phyloP scores from a whole-genome alignment of 352 stramenopile species.

The Aphanomyces cochlioides region DNA sequence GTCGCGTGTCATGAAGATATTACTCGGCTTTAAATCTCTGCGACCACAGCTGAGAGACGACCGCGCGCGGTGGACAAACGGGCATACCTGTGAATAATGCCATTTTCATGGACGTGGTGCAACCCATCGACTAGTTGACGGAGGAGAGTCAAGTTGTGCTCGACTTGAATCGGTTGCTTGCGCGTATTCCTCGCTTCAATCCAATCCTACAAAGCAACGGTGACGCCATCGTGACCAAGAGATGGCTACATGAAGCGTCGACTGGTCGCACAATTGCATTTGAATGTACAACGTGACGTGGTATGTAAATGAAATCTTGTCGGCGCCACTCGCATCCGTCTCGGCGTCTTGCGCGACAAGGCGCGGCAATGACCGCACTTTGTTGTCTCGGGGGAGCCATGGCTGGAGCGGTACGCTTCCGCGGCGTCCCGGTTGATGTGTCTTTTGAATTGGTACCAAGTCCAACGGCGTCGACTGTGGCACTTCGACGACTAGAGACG shows the following conservation, averaged over 20 bases:
- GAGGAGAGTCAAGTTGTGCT: conserved; percentile 15
- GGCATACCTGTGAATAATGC: conserved; percentile 30
- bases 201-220: conserved; percentile 32
- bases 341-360: neutral
- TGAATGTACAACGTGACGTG: conserved; percentile 33
- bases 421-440: no score
- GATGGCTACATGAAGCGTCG: conserved; percentile 22
- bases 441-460: no score
- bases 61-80: neutral
- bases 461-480: no score
- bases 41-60: neutral
- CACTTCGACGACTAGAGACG: neutral
- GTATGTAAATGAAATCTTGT: conserved; percentile 20
- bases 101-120: conserved; percentile 29
- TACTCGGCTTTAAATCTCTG: conserved; percentile 31
- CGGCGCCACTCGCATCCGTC: neutral
- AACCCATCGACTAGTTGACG: conserved; percentile 31
- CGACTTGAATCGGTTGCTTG: conserved; percentile 3
- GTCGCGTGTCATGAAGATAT: conserved; percentile 31
- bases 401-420: no score
- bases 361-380: neutral
- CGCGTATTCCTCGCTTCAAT: conserved; percentile 26
- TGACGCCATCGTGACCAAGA: no score
- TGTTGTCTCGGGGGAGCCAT: no score
- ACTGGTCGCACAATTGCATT: conserved; percentile 32